These are phyloP conservation scores for Diaporthe citrichinensis DNA, from an alignment of 2,329 filamentous ascomycete genomes.

Conservation along the genomic window DNA sequence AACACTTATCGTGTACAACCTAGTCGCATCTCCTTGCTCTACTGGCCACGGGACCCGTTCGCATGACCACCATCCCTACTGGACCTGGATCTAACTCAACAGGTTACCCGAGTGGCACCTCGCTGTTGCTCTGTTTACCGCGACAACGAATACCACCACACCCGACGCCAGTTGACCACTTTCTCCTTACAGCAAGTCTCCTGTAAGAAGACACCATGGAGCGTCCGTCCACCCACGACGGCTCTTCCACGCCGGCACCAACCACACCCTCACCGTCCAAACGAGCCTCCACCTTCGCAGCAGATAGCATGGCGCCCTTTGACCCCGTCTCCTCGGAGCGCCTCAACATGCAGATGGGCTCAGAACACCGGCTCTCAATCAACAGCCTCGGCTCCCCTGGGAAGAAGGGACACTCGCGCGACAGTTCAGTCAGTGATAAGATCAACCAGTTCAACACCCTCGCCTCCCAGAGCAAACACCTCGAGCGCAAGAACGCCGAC, in stretches of 20 bases:
- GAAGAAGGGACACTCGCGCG: slow-evolving; percentile 61
- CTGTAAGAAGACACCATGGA: slow-evolving; percentile 33
- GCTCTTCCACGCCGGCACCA: slow-evolving; percentile 38
- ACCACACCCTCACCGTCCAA: slow-evolving; percentile 35
- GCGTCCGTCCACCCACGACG: slow-evolving; percentile 32
- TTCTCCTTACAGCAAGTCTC: neutral
- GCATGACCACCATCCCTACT: slow-evolving; percentile 2
- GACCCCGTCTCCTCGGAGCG: slow-evolving; percentile 75
- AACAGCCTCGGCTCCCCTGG: slow-evolving; percentile 52
- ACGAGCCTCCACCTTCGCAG: slow-evolving; percentile 19
- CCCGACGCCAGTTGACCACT: neutral
- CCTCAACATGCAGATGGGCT: slow-evolving; percentile 65
- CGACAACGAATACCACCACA: neutral
- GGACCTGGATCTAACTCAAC: neutral
- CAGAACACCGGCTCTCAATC: slow-evolving; percentile 44
- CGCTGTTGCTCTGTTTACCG: slow-evolving; percentile 15
- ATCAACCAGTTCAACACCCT: slow-evolving; percentile 82
- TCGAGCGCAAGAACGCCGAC: slow-evolving; percentile 76
- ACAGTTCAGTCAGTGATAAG: slow-evolving; percentile 75
- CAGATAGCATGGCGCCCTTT: slow-evolving; percentile 59
- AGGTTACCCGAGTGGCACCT: neutral
- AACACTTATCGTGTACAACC: slow-evolving; percentile 2
- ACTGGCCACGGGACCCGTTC: neutral
- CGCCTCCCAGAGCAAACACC: slow-evolving; percentile 68
- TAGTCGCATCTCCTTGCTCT: neutral